Evolutionary conservation across 441 rosid species (phyloP), one percentile per base, ranked within the genome.

Genomic region (Euphorbia celastroides): DNA sequence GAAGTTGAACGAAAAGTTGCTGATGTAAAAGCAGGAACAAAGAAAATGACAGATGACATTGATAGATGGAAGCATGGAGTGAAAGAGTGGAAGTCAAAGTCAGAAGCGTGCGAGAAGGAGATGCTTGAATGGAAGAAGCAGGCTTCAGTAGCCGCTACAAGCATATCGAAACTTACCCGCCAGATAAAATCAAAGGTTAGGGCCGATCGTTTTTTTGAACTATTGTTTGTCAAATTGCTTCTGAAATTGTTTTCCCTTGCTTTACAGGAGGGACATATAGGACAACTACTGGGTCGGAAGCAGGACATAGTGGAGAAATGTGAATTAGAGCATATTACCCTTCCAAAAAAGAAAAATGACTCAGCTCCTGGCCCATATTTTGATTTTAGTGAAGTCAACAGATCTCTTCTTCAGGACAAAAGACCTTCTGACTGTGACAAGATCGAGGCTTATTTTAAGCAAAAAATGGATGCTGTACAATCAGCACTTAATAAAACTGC

Each of bases 401-500:
- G 96, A 76, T 83, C 98, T 64, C 83, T 80, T 81, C 79, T 86
- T 73, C 96, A 86, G 80, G 93, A 84, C 48, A 81, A 71, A 80
- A 81, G 93, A 70, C 77, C 91, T 72, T 80, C 95, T 75, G 88
- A 85, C 66, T 77, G 99, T 56, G 97, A 90, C 73, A 95, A 90
- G 72, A 55, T 83, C 74, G 99, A 88, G 68, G 75, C 64, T 9
- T 95, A 95, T 66, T 92, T 88, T 73, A 87, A 82, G 74, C 90
- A 87, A 71, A 92, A 87, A 75, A 85, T 92, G 74, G 97, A 92
- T 75, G 80, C 84, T 28, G 60, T 88, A 57, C 63, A 72, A 55
- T 80, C 88, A 41, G 97, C 90, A 76, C 87, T 95, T 68, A 97
- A 95, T 75, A 90, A 79, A 80, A 90, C 93, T 42, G 97, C 98